phyloP scores from a whole-genome alignment of 2,329 filamentous ascomycete genomes.

The Nannizzia gypsea region DNA sequence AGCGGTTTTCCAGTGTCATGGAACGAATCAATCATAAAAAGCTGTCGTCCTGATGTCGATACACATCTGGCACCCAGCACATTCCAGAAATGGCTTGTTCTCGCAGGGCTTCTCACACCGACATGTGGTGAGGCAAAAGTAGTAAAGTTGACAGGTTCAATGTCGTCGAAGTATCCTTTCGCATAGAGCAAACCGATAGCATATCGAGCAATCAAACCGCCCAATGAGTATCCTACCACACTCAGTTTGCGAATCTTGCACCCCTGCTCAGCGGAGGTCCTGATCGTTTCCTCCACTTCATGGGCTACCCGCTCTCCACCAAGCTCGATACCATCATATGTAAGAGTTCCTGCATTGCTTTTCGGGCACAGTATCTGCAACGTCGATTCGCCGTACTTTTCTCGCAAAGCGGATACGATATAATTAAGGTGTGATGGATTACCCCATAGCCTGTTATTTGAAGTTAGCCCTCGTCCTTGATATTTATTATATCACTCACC shows the following conservation, averaged over 20 bases:
- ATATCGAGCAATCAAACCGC: conserved; percentile 76
- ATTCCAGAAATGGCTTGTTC: conserved; percentile 64
- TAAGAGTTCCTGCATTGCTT: conserved; percentile 46
- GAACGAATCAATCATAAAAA: conserved; percentile 80
- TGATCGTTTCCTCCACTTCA: conserved; percentile 51
- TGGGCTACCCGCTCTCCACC: conserved; percentile 55
- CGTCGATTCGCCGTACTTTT: conserved; percentile 34
- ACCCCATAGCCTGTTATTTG: conserved; percentile 45
- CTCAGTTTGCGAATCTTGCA: conserved; percentile 70
- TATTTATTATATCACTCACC: conserved; percentile 32
- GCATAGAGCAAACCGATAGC: conserved; percentile 72
- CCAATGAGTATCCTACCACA: conserved; percentile 79
- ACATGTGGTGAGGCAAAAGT: conserved; percentile 82
- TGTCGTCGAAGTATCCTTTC: conserved; percentile 63
- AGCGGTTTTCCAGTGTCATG: conserved; percentile 70
- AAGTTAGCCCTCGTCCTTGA: conserved; percentile 3
- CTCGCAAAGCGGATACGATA: conserved; percentile 40
- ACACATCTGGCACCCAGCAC: conserved; percentile 69
- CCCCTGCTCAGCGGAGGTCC: conserved; percentile 46
- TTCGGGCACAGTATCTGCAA: conserved; percentile 47
- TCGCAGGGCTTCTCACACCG: conserved; percentile 59
- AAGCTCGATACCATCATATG: conserved; percentile 56
- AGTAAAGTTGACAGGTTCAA: conserved; percentile 85
- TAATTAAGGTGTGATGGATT: conserved; percentile 48
- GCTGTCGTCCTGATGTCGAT: conserved; percentile 70